Evolutionary conservation across 495 filamentous ascomycete genomes (phyloP), one percentile per base, ranked within the genome.

Genomic region (Penicillium cataractarum): DNA sequence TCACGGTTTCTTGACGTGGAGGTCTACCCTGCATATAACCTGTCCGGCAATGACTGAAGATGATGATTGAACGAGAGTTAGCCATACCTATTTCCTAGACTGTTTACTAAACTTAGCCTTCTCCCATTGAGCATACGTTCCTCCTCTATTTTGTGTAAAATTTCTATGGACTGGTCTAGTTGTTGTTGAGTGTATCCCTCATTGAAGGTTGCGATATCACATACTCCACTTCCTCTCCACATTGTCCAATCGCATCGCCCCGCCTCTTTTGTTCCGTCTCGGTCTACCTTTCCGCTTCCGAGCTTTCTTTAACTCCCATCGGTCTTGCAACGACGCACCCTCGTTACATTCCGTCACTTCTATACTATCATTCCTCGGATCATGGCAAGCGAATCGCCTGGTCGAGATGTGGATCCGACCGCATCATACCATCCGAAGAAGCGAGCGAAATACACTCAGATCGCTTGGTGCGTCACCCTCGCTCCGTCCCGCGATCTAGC

Each of bases 381-480:
- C 31, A 42, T 42, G 54, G 22, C 29, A n/a, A 50, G 22, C n/a
- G 51, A 54, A 21, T 40, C 54, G 6, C 24, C 35, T 21, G 33
- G 29, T 42, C 33, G 37, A 39, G 54, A 39, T 27, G 37, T 29
- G 15, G 54, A 24, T 21, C 24, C 19, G 10, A 6, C 37, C 15
- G 1, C 37, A 27, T 56, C 54, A 3, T 27, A 39, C 21, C n/a
- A 22, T 13, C 19, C 54, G 12, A 56, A 31, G 26, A 56, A 56
- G 26, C 33, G 54, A 13, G 33, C 35, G 13, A 56, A 56, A 42
- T 56, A 56, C 22, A 56, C 54, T 13, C 54, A 56, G 54, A 56
- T 56, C 19, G 54, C 54, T 8, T 56, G 54, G 54, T 56, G 17
- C 54, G 54, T 56, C 21, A 29, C 5, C 37, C 35, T n/a, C 9